Evolutionary conservation across 2,329 filamentous ascomycete species (phyloP), one percentile per base, ranked within the genome.

Genomic region (Stachybotrys echinatus): DNA sequence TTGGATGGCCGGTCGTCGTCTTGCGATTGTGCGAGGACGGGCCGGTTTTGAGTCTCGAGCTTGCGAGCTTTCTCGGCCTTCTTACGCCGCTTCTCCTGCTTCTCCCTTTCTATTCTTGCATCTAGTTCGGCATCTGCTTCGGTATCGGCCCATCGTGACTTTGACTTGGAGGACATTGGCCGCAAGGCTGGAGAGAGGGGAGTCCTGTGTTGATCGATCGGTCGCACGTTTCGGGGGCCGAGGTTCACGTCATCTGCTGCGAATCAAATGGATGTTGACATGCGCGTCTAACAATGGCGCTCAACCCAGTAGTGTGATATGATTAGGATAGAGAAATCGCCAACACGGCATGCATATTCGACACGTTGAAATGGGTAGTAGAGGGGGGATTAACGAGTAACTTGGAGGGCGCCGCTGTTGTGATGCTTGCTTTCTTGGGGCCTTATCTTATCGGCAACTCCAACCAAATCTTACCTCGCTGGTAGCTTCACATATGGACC

Each of bases 61-160:
- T 81, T 81, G 51, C 83, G 84, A 57, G 88, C 87, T 68, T 91
- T 95, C 64, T 92, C 87, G 23, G 84, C 86, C 68, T 94, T 96
- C 47, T 83, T 73, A 46, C 88, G 85, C 70, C 88, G 90, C 77
- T 94, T 95, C 61, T 91, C 87, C 69, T 95, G 90, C 71, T 92
- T 96, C 65, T 94, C 89, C 54, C 77, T 80, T 69, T 87, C 92
- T 49, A 84, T 77, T 62, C 84, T 83, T 19, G 84, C 84, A 52
- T 89, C 85, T 40, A 86, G 77, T 42, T 83, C 88, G 20, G 83
- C 83, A 65, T 96, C 91, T 58, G 91, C 89, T 59, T 89, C 88
- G 43, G 87, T 84, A 62, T 91, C 82, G 56, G 88, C 89, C 94
- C 94, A 99, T 69, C 92, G 84, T 47, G 92, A 96, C 65, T 82